phyloP scores from a whole-genome alignment of 2,329 filamentous ascomycete genomes.

The Trichoderma gracile region DNA sequence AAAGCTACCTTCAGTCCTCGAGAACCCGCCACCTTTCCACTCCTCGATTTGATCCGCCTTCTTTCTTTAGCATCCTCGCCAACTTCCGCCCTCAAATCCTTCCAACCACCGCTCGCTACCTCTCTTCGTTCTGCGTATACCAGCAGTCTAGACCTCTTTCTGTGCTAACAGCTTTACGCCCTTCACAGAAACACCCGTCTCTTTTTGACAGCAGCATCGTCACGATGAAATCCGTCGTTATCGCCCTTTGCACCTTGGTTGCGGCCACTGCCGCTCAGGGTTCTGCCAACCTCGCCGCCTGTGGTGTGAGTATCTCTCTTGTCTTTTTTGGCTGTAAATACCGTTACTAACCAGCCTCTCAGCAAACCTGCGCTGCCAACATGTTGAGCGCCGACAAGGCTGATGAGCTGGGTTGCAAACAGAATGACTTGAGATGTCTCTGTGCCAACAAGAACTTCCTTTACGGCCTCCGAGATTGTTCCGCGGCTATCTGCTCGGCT shows the following conservation, averaged over 20 bases:
- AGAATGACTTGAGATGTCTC: constrained; percentile 47
- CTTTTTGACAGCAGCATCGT: constrained; percentile 29
- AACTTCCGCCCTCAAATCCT: neutral
- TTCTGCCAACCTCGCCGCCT: constrained; percentile 47
- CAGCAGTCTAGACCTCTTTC: neutral
- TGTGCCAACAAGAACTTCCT: constrained; percentile 50
- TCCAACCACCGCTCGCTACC: neutral
- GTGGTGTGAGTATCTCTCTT: constrained; percentile 51
- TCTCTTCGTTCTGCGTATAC: neutral
- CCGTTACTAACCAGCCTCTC: constrained; percentile 26
- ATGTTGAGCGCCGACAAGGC: constrained; percentile 50
- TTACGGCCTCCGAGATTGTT: constrained; percentile 55
- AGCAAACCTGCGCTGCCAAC: constrained; percentile 53
- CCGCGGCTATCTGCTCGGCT: constrained; percentile 44
- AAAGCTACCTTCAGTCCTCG: neutral
- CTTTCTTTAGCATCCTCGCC: neutral
- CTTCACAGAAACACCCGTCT: constrained; percentile 21
- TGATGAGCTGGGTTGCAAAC: constrained; percentile 47
- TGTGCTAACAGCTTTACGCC: constrained; percentile 3
- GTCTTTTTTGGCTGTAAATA: neutral
- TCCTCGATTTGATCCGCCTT: neutral
- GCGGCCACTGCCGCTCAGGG: constrained; percentile 46
- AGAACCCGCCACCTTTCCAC: neutral
- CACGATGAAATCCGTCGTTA: constrained; percentile 55
- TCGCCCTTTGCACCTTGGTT: constrained; percentile 47